These are phyloP conservation scores for Exophiala sp. DNA, from an alignment of 2,329 filamentous ascomycete species.

Conservation along the genomic window DNA sequence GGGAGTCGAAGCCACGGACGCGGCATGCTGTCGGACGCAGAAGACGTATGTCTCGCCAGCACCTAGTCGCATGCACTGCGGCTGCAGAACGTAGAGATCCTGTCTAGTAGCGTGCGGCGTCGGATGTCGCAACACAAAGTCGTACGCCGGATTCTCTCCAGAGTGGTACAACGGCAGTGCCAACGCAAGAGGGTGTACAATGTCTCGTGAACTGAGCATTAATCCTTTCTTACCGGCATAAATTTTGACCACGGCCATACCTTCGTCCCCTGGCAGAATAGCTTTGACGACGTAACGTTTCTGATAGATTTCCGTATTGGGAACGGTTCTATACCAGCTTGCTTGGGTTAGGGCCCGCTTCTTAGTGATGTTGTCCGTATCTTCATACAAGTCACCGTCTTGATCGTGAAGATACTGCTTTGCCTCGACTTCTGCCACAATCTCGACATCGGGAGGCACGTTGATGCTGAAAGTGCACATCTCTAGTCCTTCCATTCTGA, in stretches of 20 bases:
- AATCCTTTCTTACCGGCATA: conserved; percentile 92
- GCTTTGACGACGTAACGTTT: conserved; percentile 95
- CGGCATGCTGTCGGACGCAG: conserved; percentile 86
- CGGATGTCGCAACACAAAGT: conserved; percentile 88
- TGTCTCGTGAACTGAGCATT: conserved; percentile 97
- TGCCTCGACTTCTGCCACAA: conserved; percentile 87
- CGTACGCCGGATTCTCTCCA: conserved; percentile 89
- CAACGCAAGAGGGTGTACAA: conserved; percentile 86
- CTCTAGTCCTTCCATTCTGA: conserved; percentile 85
- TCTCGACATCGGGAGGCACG: conserved; percentile 85
- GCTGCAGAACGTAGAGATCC: conserved; percentile 94
- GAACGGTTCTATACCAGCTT: conserved; percentile 73
- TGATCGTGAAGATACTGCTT: conserved; percentile 73
- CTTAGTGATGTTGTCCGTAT: conserved; percentile 69
- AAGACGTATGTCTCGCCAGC: conserved; percentile 99
- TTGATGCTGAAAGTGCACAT: conserved; percentile 86
- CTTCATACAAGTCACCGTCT: conserved; percentile 92
- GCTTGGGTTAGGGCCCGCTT: conserved; percentile 88
- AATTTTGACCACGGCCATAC: conserved; percentile 79
- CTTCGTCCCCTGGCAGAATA: conserved; percentile 85
- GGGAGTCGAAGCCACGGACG: conserved; percentile 34
- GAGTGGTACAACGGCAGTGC: conserved; percentile 85
- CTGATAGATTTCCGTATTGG: conserved; percentile 36
- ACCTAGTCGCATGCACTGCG: conserved; percentile 82
- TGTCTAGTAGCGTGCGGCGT: conserved; percentile 97